A percentile compares a stretch with the other conserved stretches of the same genome.
Evolutionary conservation across 2,329 filamentous ascomycete species (phyloP).

Genomic region (Exophiala xenobiotica): DNA sequence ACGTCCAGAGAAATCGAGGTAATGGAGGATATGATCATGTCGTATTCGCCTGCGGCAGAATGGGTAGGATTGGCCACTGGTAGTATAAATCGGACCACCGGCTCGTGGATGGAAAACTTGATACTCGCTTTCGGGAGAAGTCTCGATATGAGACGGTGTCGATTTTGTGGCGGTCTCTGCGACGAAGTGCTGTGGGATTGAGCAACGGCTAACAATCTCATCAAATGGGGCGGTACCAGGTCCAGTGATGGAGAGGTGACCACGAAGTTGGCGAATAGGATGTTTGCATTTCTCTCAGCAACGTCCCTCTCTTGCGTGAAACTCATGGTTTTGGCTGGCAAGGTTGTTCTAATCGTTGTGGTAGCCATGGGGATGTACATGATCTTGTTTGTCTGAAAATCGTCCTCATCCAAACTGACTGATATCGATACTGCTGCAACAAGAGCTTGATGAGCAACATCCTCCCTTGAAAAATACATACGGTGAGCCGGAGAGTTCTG

Average conservation of each 20-base stretch:
- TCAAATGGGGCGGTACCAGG: constrained; percentile 86
- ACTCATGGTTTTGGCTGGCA: constrained; percentile 91
- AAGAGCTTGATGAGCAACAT: constrained; percentile 91
- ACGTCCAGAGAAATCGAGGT: constrained; percentile 91
- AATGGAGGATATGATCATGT: constrained; percentile 90
- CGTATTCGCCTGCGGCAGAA: constrained; percentile 74
- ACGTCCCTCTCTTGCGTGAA: constrained; percentile 66
- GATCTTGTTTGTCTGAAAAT: constrained; percentile 78
- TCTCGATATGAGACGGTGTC: constrained; percentile 75
- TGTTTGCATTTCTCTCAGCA: constrained; percentile 89
- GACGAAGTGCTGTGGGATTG: constrained; percentile 51
- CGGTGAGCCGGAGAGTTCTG: constrained; percentile 90
- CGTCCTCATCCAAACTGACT: constrained; percentile 86
- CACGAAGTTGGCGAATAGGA: constrained; percentile 92
- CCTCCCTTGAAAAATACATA: constrained; percentile 94
- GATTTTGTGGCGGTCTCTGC: constrained; percentile 46
- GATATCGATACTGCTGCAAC: constrained; percentile 90
- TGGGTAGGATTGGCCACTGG: constrained; percentile 63
- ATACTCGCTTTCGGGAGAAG: constrained; percentile 89
- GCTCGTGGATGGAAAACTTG: constrained; percentile 95
- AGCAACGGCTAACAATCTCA: constrained; percentile 75
- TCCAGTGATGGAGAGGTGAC: constrained; percentile 94
- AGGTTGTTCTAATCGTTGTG: constrained; percentile 86
- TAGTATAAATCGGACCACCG: constrained; percentile 84
- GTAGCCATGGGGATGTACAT: constrained; percentile 97